Base-by-base conservation (phyloP, 768 basidiomycete species). In the Serendipita vermifera region DNA sequence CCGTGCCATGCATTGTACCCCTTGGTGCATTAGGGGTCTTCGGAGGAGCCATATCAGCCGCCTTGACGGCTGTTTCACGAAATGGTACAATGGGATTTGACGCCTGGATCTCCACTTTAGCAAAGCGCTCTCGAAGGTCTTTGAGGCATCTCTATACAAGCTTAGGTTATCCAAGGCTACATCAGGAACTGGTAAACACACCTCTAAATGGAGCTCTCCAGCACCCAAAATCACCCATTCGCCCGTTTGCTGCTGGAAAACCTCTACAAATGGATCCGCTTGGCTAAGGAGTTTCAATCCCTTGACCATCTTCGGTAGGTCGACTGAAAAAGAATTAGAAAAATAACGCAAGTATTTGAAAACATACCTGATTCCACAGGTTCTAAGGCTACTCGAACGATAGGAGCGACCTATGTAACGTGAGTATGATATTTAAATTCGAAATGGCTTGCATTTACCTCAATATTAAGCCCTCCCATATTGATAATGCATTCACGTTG, bases 41-140 rank as follows among this genome's bases (percentile, higher is more conserved):
- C 0, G 83, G 80, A 2, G 87, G 82, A 0, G 80, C 78, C 89
- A 96, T 94, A 63, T 97, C 94, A 90, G 63, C 64, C 2, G 75
- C 89, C 62, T 80, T 85, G 13, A 94, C 78, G 0, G 89, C 87
- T 0, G 96, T 97, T 69, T 98, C 96, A 36, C 96, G 79, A 73
- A 97, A 99, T 9, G 96, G 96, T 2, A 99, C 96, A 57, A 98
- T 97, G 0, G 93, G 92, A 62, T 91, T 82, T 1, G 93, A 97
- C 1, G 85, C 83, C 62, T 92, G 90, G 29, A 99, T 92, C 43
- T 89, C 89, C 32, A 97, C 81, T 58, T 82, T 79, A 2, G 96
- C 94, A 67, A 97, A 98, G 33, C 96, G 77, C 67, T 98, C 96
- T 20, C 87, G 79, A n/a, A 99, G 72, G 68, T 98, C 96, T 69